A percentile compares a stretch with the other conserved stretches of the same genome.
Conservation (phyloP, 2,329 filamentous ascomycete genomes). For the Fusarium proliferatum region DNA sequence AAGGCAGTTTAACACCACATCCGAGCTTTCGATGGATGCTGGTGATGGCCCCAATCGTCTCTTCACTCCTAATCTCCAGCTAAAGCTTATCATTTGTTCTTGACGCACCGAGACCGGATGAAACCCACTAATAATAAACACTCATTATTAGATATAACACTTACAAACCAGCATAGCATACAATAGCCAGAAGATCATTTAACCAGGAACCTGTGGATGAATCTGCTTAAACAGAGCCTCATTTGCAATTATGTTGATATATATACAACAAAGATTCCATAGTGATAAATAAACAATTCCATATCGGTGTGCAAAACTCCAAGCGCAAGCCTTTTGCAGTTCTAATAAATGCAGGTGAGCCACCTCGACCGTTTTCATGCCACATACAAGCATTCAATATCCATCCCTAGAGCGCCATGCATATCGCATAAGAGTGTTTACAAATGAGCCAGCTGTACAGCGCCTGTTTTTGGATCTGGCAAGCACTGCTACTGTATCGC, state of each 20-base stretch:
- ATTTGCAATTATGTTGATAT: neutral
- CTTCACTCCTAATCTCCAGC: neutral
- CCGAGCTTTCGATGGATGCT: neutral
- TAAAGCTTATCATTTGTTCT: neutral
- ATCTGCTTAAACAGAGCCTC: neutral
- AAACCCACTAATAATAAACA: neutral
- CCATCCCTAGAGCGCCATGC: constrained; percentile 9
- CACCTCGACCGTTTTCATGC: constrained; percentile 18
- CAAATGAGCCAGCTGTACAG: neutral
- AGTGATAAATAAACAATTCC: neutral
- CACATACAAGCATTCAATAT: constrained; percentile 2
- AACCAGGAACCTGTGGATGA: neutral
- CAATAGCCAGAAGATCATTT: neutral
- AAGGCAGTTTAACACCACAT: neutral
- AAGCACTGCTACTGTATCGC: neutral
- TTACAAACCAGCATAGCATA: neutral
- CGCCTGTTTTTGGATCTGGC: neutral
- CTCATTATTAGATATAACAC: constrained; percentile 10
- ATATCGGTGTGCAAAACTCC: constrained; percentile 6
- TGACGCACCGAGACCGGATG: neutral
- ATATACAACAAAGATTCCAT: neutral
- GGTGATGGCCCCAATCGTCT: neutral
- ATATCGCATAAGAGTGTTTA: neutral
- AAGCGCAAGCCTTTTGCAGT: constrained; percentile 18
- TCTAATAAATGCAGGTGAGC: constrained; percentile 36